Base-by-base conservation (phyloP, 257 asterid genomes). In the Cinchona pubescens region DNA sequence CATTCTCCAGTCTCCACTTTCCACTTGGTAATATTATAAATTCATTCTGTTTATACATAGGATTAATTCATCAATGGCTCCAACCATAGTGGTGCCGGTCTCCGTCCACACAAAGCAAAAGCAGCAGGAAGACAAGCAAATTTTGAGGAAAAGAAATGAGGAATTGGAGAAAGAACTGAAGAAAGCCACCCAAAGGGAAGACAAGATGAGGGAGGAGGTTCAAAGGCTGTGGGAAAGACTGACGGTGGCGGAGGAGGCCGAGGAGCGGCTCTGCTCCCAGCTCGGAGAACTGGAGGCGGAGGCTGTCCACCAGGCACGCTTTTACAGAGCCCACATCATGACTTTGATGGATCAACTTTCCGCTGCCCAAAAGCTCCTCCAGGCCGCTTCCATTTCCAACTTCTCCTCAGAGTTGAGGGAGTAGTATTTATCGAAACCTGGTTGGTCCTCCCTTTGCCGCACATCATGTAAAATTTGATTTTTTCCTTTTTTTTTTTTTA, bases 201-300 rank as follows among this genome's bases (percentile, higher is more conserved):
- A 86, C 81, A 81, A 38, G 30, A 81, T 82, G 94, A 86, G 62
- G 82, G 63, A 68, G 75, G 94, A 92, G 58, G 42, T 90, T 75
- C 75, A 56, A 38, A 80, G 84, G 27, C 72, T 75, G n/a, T 45
- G 76, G 82, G 76, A 62, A 78, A 83, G 94, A 81, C 77, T 92
- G 83, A 85, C 84, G 45, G 92, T 90, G 79, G 94, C 91, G 71
- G 96, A 92, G 78, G 97, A 92, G 76, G 97, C 94, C 40, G 96
- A 92, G 89, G 97, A 92, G 87, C 86, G 89, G 13, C 91, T 92
- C 12, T 89, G 96, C 81, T 82, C 83, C 64, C 96, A 92, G 78
- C 94, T 92, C 3, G 96, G 97, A 0, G 96, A 92, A 81, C 85
- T 90, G 4, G 97, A 92, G 81, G 97, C 96, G 4, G 97, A 92